Evolutionary conservation across 2,329 filamentous ascomycete genomes (phyloP).

Genomic region (Cercospora berteroae): DNA sequence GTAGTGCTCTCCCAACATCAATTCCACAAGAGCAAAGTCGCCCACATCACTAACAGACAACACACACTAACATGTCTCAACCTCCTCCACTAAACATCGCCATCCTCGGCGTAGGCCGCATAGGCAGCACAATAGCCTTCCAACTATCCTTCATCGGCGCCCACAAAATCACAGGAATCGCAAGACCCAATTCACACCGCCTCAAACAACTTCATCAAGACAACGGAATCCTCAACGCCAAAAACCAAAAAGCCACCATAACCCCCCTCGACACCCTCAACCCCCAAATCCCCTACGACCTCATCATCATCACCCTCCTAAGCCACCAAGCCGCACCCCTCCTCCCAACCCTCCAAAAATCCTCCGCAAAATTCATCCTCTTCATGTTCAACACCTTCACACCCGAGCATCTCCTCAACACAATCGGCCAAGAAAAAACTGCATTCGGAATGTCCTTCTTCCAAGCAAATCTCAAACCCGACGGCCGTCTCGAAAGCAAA

Average conservation of each 20-base stretch:
- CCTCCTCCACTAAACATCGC: neutral
- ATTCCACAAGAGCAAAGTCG: neutral
- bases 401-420: neutral
- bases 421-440: neutral
- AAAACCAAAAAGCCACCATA: neutral
- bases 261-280: neutral
- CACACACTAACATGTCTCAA: neutral
- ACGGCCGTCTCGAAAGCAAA: neutral
- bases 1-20: neutral
- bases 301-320: neutral
- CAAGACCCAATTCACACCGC: neutral
- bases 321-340: neutral
- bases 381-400: conserved; percentile 10
- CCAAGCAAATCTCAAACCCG: neutral
- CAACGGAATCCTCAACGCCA: neutral
- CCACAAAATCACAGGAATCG: neutral
- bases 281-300: neutral
- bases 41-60: neutral
- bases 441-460: conserved; percentile 4
- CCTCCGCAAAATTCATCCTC: neutral
- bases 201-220: neutral
- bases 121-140: conserved; percentile 1
- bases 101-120: neutral
- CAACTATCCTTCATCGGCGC: neutral
- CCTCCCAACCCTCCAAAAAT: neutral